These are phyloP conservation scores for Triangularia setosa DNA, from an alignment of 2,329 filamentous ascomycete genomes.

Conservation along the genomic window DNA sequence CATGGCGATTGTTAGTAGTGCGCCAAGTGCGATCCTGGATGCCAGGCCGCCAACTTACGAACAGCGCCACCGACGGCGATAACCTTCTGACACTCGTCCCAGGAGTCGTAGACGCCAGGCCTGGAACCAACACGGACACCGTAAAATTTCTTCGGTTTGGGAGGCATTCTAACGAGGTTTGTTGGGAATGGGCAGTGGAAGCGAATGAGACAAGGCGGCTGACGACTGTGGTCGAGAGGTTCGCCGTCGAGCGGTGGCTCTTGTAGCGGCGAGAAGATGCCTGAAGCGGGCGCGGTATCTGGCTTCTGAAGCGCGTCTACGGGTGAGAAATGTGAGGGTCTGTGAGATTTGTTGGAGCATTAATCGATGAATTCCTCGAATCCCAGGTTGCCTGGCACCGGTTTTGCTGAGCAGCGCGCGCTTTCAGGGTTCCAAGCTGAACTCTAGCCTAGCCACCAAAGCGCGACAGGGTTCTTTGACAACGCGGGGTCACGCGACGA, in stretches of 20 bases:
- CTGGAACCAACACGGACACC: constrained; percentile 53
- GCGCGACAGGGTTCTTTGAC: too few relatives aligned
- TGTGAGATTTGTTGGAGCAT: neutral
- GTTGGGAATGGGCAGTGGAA: neutral
- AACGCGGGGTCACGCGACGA: neutral
- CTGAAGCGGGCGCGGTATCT: neutral
- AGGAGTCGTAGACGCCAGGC: constrained; percentile 60
- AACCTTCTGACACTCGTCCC: constrained; percentile 58
- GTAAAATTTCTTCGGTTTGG: constrained; percentile 51
- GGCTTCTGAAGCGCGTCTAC: neutral
- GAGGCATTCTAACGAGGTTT: neutral
- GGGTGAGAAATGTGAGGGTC: neutral
- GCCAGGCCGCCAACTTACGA: too few relatives aligned
- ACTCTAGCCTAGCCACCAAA: neutral
- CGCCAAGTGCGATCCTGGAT: too few relatives aligned
- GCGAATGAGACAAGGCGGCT: neutral
- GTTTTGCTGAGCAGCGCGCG: too few relatives aligned
- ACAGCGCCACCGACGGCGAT: constrained; percentile 43
- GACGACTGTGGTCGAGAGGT: too few relatives aligned
- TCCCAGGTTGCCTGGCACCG: too few relatives aligned
- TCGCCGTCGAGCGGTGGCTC: too few relatives aligned
- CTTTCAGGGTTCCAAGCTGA: too few relatives aligned
- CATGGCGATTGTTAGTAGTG: too few relatives aligned
- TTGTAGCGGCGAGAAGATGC: too few relatives aligned
- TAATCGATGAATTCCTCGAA: too few relatives aligned